Conservation (phyloP, 1,284 basidiomycete genomes). For the Cutaneotrichosporon spelunceum region DNA sequence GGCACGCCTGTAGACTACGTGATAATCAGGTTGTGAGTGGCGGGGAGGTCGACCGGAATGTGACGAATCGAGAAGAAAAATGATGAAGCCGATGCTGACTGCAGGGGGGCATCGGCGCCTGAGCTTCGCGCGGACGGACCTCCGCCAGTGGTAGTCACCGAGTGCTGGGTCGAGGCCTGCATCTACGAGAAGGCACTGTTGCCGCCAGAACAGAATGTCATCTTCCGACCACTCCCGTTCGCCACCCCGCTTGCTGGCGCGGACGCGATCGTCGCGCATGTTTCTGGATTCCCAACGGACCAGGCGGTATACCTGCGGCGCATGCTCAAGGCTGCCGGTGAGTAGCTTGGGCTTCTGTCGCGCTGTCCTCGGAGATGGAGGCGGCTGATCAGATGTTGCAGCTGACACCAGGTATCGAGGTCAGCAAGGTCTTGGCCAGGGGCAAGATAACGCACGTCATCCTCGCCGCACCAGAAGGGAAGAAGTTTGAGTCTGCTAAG, state of each 20-base stretch:
- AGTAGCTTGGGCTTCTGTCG: slow-evolving; percentile 9
- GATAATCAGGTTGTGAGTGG: slow-evolving; percentile 45
- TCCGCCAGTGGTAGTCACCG: slow-evolving; percentile 37
- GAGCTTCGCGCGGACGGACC: slow-evolving; percentile 3
- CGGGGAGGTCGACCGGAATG: background rate
- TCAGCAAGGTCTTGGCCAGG: slow-evolving; percentile 36
- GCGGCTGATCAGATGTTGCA: background rate
- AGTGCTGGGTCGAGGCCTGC: slow-evolving; percentile 51
- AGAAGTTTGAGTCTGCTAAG: slow-evolving; percentile 38
- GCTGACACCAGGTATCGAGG: slow-evolving; percentile 26
- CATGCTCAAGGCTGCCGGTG: slow-evolving; percentile 39
- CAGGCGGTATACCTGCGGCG: slow-evolving; percentile 38
- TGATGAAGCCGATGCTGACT: background rate
- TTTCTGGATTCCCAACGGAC: slow-evolving; percentile 41
- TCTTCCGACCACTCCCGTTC: slow-evolving; percentile 40
- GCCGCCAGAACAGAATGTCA: slow-evolving; percentile 36
- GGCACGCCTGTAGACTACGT: slow-evolving; percentile 44
- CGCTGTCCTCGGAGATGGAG: background rate
- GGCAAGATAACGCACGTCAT: slow-evolving; percentile 41
- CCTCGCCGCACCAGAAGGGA: slow-evolving; percentile 27
- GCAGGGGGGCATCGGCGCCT: slow-evolving; percentile 3
- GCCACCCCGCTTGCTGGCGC: slow-evolving; percentile 37
- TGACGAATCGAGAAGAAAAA: background rate
- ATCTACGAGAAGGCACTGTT: slow-evolving; percentile 38
- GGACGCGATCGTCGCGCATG: slow-evolving; percentile 30